Evolutionary conservation across 2,329 filamentous ascomycete genomes (phyloP).

Genomic region (Neobulgaria alba): DNA sequence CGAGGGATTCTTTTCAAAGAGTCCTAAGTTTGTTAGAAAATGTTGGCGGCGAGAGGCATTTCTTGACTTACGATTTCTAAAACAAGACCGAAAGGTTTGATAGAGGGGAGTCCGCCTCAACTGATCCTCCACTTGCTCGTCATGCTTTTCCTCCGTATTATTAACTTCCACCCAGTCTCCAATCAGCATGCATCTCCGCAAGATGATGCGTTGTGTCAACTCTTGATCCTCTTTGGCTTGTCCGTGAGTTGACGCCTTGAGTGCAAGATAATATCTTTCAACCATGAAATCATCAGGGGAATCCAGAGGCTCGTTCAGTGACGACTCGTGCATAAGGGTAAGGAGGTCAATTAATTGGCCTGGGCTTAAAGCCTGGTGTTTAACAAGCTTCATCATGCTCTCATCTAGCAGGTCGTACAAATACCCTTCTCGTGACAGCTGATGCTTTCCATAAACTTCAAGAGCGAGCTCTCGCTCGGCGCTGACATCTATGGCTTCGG

Average conservation of each 20-base stretch:
- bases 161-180: conserved; percentile 82
- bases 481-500: conserved; percentile 67
- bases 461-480: conserved; percentile 71
- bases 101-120: conserved; percentile 61
- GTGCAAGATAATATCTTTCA: conserved; percentile 48
- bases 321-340: conserved; percentile 60
- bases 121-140: conserved; percentile 54
- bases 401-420: conserved; percentile 65
- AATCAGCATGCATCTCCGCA: conserved; percentile 76
- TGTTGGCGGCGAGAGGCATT: conserved; percentile 1
- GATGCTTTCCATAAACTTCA: conserved; percentile 43
- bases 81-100: conserved; percentile 54
- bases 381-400: conserved; percentile 59
- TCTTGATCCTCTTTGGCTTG: conserved; percentile 48
- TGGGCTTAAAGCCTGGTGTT: conserved; percentile 62
- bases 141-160: conserved; percentile 65
- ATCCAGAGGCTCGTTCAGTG: no score
- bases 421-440: conserved; percentile 52
- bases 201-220: conserved; percentile 56
- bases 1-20: conserved; percentile 33
- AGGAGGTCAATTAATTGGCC: conserved; percentile 63
- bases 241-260: conserved; percentile 36
- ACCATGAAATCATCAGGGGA: conserved; percentile 25
- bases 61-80: conserved; percentile 51
- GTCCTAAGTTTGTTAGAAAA: conserved; percentile 26